A percentile compares a stretch with the other conserved stretches of the same genome.
Conservation (phyloP, 495 filamentous ascomycete species). For the Friedmanniomyces simplex region DNA sequence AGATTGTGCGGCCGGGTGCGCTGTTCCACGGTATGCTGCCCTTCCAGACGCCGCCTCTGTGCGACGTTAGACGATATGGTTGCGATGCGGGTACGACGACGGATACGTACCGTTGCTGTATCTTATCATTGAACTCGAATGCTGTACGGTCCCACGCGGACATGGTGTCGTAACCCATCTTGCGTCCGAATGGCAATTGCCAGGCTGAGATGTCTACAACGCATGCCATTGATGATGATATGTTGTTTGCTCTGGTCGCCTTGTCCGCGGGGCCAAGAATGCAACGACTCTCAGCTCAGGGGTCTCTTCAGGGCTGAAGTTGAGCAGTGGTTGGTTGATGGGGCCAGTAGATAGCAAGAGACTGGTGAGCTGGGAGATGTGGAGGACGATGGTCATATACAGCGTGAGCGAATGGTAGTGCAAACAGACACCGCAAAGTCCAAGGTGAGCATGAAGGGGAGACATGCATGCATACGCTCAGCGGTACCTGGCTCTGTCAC, state of each 20-base stretch:
- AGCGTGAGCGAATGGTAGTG: background rate
- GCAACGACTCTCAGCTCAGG: background rate
- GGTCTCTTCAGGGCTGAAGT: background rate
- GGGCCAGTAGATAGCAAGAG: background rate
- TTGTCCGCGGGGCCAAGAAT: background rate
- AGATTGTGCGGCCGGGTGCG: constrained; percentile 3
- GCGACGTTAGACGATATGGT: background rate
- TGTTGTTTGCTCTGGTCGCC: background rate
- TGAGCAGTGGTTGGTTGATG: background rate
- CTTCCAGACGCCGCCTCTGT: constrained; percentile 9
- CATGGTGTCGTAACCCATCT: constrained; percentile 18
- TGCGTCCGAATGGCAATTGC: background rate
- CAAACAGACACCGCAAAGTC: background rate
- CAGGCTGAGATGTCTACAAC: background rate
- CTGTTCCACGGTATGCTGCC: constrained; percentile 10
- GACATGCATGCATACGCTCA: background rate
- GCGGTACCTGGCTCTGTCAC: background rate
- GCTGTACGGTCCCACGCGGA: constrained; percentile 8
- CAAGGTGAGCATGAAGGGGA: background rate
- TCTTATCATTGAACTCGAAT: constrained; percentile 15
- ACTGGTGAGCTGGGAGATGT: background rate
- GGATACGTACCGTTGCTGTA: constrained; percentile 12
- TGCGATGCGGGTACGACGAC: background rate
- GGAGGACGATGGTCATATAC: background rate
- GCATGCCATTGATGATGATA: constrained; percentile 1